Evolutionary conservation across 2,329 filamentous ascomycete genomes (phyloP), one percentile per base, ranked within the genome.

Genomic region (Neocatenulostroma microsporum): DNA sequence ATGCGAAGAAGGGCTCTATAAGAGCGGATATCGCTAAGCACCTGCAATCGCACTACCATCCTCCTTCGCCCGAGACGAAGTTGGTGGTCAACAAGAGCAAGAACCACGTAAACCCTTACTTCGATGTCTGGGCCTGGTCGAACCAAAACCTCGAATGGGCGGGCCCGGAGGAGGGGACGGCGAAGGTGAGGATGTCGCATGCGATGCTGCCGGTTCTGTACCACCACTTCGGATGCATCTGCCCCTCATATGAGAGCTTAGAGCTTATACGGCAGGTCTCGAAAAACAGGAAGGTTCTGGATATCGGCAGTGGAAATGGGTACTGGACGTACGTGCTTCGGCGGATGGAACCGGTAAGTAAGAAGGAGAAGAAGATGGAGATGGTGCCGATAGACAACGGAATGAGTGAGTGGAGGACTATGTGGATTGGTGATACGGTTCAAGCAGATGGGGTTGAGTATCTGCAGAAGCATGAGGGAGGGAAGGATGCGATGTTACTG

Each of bases 281-380:
- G 28, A 50, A 47, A 5, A 68, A 67, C 1, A 64, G 72, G 5
- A 56, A 66, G 10, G 66, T 86, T 5, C 63, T 80, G 8, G 82
- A 86, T 47, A 61, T 85, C 25, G 82, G 80, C 3, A 78, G 72
- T 36, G 82, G 82, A 2, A 83, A 80, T 53, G 82, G 81, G 9
- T 87, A 86, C 62, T 87, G 82, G 82, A 73, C 75, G 6, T 80
- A 76, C 44, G 76, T 84, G 74, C 71, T 86, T 10, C 72, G 82
- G 2, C 59, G 66, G 17, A 70, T 77, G 49, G 71, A 74, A 14
- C 30, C 40, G 14, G 21, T 15, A 6, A 45, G 35, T 6, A 56
- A 74, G 9, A 52, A 54, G 4, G 53, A 54, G 49, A 53, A 50
- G 37, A 48, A 49, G 37, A 13, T 61, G 21, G 59, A 62, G 5